Evolutionary conservation across 345 rosid genomes (phyloP).

Genomic region (Punica granatum): DNA sequence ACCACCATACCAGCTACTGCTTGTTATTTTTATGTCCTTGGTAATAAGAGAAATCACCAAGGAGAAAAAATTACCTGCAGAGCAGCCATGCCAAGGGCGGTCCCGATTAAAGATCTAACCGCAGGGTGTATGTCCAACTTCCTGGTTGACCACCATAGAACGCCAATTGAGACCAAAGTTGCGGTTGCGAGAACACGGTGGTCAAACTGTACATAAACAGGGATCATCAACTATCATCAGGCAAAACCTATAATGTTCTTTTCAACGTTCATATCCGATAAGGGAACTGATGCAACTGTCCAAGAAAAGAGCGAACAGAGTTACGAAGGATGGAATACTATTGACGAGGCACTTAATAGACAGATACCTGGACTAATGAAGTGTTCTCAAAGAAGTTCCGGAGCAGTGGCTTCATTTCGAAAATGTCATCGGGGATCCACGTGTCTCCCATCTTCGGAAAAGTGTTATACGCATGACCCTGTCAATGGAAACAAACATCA

Average conservation of each 20-base stretch:
- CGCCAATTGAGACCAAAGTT: slow-evolving; percentile 41
- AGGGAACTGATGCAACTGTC: not conserved
- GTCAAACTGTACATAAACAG: slow-evolving; percentile 44
- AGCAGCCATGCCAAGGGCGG: slow-evolving; percentile 67
- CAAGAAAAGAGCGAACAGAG: not conserved
- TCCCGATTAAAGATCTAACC: slow-evolving; percentile 58
- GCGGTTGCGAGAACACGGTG: slow-evolving; percentile 89
- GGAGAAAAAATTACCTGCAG: slow-evolving; percentile 50
- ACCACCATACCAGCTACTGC: too few relatives aligned
- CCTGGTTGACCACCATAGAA: slow-evolving; percentile 74
- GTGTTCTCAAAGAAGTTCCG: slow-evolving; percentile 95
- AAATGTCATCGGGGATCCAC: slow-evolving; percentile 80
- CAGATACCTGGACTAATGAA: slow-evolving; percentile 69
- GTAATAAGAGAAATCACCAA: not conserved
- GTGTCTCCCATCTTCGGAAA: slow-evolving; percentile 91
- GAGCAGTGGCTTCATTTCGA: slow-evolving; percentile 70
- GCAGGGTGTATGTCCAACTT: slow-evolving; percentile 89
- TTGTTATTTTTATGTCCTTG: not conserved
- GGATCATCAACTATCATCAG: not conserved
- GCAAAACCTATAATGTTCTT: not conserved
- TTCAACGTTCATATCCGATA: not conserved
- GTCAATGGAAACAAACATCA: slow-evolving; percentile 7
- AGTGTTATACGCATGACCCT: slow-evolving; percentile 88
- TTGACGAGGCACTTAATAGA: not conserved
- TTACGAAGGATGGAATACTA: not conserved